Base-by-base conservation (phyloP, 352 stramenopile species). In the Phytopythium boreale region DNA sequence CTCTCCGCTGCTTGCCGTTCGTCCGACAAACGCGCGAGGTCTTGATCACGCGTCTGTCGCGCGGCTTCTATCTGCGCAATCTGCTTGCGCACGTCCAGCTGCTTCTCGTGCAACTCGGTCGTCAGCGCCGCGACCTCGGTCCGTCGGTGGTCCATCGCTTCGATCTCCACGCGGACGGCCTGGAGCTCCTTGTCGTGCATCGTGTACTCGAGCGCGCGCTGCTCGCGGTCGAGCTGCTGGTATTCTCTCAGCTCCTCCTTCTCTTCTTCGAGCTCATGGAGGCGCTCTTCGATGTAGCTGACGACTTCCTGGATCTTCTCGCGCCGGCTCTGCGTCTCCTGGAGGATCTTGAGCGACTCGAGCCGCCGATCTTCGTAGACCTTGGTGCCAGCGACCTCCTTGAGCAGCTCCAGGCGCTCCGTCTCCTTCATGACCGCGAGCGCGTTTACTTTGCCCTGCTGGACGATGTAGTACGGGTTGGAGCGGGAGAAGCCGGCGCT, bases 381-480 rank as follows among this genome's bases (percentile, higher is more conserved):
- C 68, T 97, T 98, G 0, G 97, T 99, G 43, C 97, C 97, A 1
- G 97, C 97, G 0, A 99, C 97, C 77, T 99, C 94, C 77, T 99
- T 99, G 6, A 99, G 84, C 55, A 99, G 77, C 61, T 98, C 89
- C 7, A 99, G 77, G 37, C 98, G 85, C 70, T 99, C 96, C 4
- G 74, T 72, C 77, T 99, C 98, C n/a, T 93, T 96, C 98, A 99
- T 99, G 36, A 98, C 85, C 36, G 96, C 98, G 22, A 99, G 74
- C 12, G 93, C 92, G 66, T 99, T 98, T 24, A 99, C 97, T 67
- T 99, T 99, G 34, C 98, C 98, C 78, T 99, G 98, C 74, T 99
- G 96, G 47, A 99, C 98, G 67, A 99, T 99, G 72, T 99, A 99
- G 79, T 99, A 99, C n/a, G 98, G 98, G 77, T 99, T 99, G 29